Evolutionary conservation across 352 stramenopile genomes (phyloP), one percentile per base, ranked within the genome.

Genomic region (Phytophthora cryptogea): DNA sequence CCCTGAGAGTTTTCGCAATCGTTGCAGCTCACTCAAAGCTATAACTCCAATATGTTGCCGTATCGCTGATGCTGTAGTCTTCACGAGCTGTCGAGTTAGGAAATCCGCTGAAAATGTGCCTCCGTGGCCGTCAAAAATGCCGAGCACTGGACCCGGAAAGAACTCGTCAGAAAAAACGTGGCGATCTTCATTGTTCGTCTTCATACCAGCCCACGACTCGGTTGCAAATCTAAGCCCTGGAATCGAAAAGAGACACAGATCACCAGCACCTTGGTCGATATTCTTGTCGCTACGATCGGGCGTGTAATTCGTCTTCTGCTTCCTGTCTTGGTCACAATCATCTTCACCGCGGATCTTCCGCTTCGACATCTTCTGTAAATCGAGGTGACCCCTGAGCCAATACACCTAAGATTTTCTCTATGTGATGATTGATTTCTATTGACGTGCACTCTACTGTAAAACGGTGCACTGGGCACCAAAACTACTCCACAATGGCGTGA

Each of bases 111-210:
- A 65, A 55, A 85, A 83, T 7, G 55, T 74, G 14, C 82, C 79
- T 20, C 79, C 72, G 28, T 89, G 79, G 14, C 79, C 79, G 52
- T 91, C 79, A 39, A 85, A 87, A 41, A 91, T 60, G 1, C 67
- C 77, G 59, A 89, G 83, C 8, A 80, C 71, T 2, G 74, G 66
- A 0, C 79, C 82, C 14, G 76, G 78, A 31, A 89, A 83, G 4
- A 53, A 46, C 9, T 72, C 53, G 11, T 59, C 8, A 6, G 41
- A 68, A 5, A 17, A 43, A 4, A 82, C 51, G 20, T 77, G 55
- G 20, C 81, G 77, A 42, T 91, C 82, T 69, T 91, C 77, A 51
- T 89, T 91, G 16, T 44, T 78, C 0, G 62, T 53, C 43, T 88
- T 88, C 50, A 78, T 66, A 0, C 74, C 78, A 35, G 74, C 49